Evolutionary conservation across 2,329 filamentous ascomycete species (phyloP).

Genomic region (Aspergillus fructus): DNA sequence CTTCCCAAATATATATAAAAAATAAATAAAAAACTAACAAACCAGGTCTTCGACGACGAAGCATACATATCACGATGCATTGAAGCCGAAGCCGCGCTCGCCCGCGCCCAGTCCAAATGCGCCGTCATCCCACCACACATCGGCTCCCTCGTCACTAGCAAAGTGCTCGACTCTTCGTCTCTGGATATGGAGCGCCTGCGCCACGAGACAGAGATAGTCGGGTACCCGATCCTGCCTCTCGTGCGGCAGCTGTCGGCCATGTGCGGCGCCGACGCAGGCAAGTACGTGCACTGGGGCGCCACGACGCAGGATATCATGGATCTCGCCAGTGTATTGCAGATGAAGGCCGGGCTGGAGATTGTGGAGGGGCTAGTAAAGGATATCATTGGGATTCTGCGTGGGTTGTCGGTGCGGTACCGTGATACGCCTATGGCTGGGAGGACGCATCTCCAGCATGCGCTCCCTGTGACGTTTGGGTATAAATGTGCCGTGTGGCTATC

Average conservation of each 20-base stretch:
- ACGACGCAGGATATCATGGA: conserved; percentile 64
- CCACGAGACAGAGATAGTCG: conserved; percentile 52
- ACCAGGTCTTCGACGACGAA: conserved; percentile 50
- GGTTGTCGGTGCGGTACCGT: conserved; percentile 46
- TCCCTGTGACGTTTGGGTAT: conserved; percentile 59
- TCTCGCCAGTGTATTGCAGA: conserved; percentile 53
- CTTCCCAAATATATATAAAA: too few species aligned
- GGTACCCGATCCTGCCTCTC: conserved; percentile 55
- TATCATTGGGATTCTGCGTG: conserved; percentile 45
- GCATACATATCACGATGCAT: conserved; percentile 49
- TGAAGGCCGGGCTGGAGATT: conserved; percentile 51
- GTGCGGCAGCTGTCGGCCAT: conserved; percentile 48
- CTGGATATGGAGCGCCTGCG: conserved; percentile 47
- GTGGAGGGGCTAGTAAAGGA: conserved; percentile 47
- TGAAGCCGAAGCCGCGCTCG: conserved; percentile 53
- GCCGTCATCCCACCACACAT: conserved; percentile 47
- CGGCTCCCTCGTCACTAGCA: conserved; percentile 38
- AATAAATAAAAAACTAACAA: not conserved
- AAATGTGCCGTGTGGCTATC: conserved; percentile 58
- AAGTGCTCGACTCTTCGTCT: conserved; percentile 26
- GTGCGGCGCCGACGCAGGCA: conserved; percentile 33
- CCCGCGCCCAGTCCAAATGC: conserved; percentile 50
- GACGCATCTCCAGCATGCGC: conserved; percentile 58
- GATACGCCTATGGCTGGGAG: conserved; percentile 59
- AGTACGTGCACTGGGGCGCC: conserved; percentile 59